Evolutionary conservation across 1,139 yeast genomes (phyloP), one percentile per base, ranked within the genome.

Genomic region (Geotrichum fermentans): DNA sequence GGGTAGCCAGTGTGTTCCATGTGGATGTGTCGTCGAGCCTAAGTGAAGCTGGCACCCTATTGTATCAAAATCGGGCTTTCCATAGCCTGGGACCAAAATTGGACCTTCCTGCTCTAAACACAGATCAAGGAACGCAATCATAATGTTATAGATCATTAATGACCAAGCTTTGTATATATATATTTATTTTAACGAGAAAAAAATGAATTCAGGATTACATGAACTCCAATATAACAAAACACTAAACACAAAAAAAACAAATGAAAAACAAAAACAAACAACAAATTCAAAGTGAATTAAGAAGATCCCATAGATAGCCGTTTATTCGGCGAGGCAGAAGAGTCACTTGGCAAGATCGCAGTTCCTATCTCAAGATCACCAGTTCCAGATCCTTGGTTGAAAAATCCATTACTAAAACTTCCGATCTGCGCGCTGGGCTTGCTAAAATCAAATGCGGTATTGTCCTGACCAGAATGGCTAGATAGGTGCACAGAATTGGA

Each of bases 1-100:
- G 96, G 95, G 80, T 86, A 2, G 94, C 85, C 2, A 64, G 65
- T 38, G 68, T 69, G 4, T 62, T 65, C 28, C 63, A 67, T 1
- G 61, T 66, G 11, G 61, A 58, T 55, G 34, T 50, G 49, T 2
- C 47, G 54, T 32, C 43, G 43, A 21, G 39, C 37, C 29, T 43
- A 41, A 36, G 43, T 50, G 45, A 17, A 22, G 13, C 11, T 39
- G 39, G 17, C 43, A 47, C 38, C 32, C 52, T 63, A 47, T 51
- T 62, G 18, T 63, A 62, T 37, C 62, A 59, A 40, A 56, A 60
- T 37, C 56, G 59, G n/a, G 50, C 49, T 21, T 64, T 63, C 38
- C 63, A 59, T 40, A 14, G 35, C 10, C 52, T 61, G 1, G 64
- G 65, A 7, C 24, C 40, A 75, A n/a, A 21, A n/a, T 29, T 22